A percentile compares a stretch with the other conserved stretches of the same genome.
phyloP scores from a whole-genome alignment of 306 rosid genomes.

The Cicer bijugum region DNA sequence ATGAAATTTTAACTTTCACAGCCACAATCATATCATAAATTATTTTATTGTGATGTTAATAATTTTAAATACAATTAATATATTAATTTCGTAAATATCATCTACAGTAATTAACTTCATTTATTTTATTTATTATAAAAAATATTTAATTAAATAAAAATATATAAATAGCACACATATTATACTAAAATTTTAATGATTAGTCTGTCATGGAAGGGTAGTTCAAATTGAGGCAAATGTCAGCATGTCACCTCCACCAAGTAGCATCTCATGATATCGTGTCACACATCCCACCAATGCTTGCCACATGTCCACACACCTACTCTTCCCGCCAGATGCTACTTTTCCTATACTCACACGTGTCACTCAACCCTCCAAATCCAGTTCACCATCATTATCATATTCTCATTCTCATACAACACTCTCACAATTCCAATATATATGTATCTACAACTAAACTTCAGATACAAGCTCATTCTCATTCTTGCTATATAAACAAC shows the following conservation, averaged over 20 bases:
- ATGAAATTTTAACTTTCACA: no score
- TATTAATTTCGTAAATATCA: no score
- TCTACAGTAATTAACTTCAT: no score
- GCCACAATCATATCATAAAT: no score
- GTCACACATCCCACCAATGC: not conserved
- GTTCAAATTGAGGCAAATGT: not conserved
- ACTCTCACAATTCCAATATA: not conserved
- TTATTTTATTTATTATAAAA: no score
- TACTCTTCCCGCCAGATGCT: slow-evolving; percentile 15
- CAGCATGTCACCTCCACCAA: not conserved
- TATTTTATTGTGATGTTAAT: no score
- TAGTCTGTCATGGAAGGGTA: no score
- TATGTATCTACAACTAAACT: not conserved
- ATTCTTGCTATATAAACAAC: not conserved
- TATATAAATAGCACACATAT: no score
- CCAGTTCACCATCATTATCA: not conserved
- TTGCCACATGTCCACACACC: slow-evolving; percentile 31
- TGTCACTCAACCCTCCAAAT: slow-evolving; percentile 17
- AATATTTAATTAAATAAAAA: no score
- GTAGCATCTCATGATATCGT: slow-evolving; percentile 31
- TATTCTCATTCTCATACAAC: not conserved
- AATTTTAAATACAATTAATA: no score
- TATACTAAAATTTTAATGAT: no score
- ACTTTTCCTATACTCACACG: slow-evolving; percentile 4
- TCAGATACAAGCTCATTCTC: not conserved